Conservation (phyloP, 805 yeast species). For the Barnettozyma vustinii region DNA sequence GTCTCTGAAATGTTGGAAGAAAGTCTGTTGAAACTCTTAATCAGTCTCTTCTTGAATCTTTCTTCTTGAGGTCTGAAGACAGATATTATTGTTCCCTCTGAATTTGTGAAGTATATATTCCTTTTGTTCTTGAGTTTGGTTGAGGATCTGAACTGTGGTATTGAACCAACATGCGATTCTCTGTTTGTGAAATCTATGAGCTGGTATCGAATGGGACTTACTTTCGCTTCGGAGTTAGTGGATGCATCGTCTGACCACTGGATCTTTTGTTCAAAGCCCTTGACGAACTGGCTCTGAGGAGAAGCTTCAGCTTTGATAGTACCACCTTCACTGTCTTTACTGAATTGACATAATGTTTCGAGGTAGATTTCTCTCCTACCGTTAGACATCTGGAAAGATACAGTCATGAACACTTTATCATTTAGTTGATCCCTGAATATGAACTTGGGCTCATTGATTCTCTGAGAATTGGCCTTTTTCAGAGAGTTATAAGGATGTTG, state of each 20-base stretch:
- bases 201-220: slow-evolving; percentile 27
- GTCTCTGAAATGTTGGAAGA: background rate
- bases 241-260: background rate
- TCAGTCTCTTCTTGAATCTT: slow-evolving; percentile 34
- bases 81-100: slow-evolving; percentile 28
- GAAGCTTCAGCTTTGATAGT: background rate
- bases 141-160: slow-evolving; percentile 33
- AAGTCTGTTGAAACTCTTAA: slow-evolving; percentile 24
- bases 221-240: background rate
- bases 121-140: slow-evolving; percentile 23
- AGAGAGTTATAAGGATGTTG: slow-evolving; percentile 15
- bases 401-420: slow-evolving; percentile 12
- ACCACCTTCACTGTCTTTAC: slow-evolving; percentile 12
- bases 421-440: slow-evolving; percentile 21
- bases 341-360: slow-evolving; percentile 10
- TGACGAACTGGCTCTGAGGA: background rate
- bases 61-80: slow-evolving; percentile 29
- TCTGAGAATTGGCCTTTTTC: slow-evolving; percentile 2
- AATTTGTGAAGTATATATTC: slow-evolving; percentile 26
- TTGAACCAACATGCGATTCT: slow-evolving; percentile 39
- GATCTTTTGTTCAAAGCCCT: slow-evolving; percentile 6
- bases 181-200: slow-evolving; percentile 24
- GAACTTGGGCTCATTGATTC: slow-evolving; percentile 29
- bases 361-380: slow-evolving; percentile 11
- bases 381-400: slow-evolving; percentile 9